phyloP scores from a whole-genome alignment of 1,284 basidiomycete genomes.

The Ceratobasidium sp. region DNA sequence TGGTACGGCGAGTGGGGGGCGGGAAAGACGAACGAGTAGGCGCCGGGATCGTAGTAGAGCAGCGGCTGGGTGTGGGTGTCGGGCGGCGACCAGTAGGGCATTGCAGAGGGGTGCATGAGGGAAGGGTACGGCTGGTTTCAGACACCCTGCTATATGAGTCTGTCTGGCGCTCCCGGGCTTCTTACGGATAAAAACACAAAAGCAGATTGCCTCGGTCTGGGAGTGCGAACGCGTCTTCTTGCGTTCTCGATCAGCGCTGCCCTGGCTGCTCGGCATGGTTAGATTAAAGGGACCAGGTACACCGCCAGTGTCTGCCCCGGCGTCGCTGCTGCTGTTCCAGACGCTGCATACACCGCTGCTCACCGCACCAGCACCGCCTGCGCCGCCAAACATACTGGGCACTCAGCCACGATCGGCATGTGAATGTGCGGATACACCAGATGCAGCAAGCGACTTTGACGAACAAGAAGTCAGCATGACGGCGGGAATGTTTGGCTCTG shows the following conservation, averaged over 20 bases:
- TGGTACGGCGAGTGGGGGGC: neutral
- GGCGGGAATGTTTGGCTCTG: neutral
- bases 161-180: neutral
- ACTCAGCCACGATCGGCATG: neutral
- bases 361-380: neutral
- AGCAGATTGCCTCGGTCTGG: neutral
- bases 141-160: neutral
- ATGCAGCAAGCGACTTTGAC: too few relatives aligned
- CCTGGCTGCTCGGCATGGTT: neutral
- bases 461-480: too few relatives aligned
- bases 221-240: neutral
- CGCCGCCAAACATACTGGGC: neutral
- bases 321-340: too few relatives aligned
- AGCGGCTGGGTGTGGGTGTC: conserved; percentile 15
- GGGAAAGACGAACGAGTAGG: conserved; percentile 4
- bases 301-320: neutral
- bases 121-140: neutral
- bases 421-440: neutral
- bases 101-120: conserved; percentile 14
- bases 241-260: neutral
- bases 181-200: too few relatives aligned
- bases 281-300: conserved; percentile 4
- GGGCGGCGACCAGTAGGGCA: conserved; percentile 42
- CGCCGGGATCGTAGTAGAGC: conserved; percentile 22
- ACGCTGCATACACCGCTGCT: neutral